A percentile compares a stretch with the other conserved stretches of the same genome.
These are phyloP conservation scores for Globisporangium iwayamae DNA, from an alignment of 352 stramenopile species.

Conservation along the genomic window DNA sequence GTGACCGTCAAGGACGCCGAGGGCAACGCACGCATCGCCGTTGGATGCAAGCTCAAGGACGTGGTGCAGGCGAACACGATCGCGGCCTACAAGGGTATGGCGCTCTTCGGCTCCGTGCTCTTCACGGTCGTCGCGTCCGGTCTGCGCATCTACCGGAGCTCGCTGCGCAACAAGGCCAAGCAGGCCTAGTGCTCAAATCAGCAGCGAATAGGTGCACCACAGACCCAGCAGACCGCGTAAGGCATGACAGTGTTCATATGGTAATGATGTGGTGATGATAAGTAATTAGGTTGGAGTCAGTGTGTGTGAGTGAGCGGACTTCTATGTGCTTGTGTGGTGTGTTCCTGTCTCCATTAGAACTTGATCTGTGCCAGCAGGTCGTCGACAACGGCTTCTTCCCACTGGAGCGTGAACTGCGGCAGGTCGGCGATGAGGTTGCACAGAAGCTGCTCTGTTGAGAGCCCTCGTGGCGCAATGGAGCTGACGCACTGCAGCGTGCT, in stretches of 20 bases:
- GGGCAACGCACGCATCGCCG: constrained; percentile 18
- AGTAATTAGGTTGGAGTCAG: not conserved
- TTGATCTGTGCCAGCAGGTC: constrained; percentile 27
- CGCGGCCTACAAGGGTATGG: constrained; percentile 47
- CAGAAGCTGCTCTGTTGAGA: constrained; percentile 22
- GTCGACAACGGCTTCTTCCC: constrained; percentile 40
- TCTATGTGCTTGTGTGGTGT: not conserved
- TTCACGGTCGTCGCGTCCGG: constrained; percentile 63
- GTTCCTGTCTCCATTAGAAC: not conserved
- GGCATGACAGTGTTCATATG: not conserved
- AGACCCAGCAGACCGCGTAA: not conserved
- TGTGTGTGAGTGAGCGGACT: not conserved
- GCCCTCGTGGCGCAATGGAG: constrained; percentile 23
- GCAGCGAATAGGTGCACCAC: constrained; percentile 17
- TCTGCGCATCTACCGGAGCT: constrained; percentile 62
- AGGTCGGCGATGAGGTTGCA: constrained; percentile 35
- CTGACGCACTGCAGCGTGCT: constrained; percentile 39
- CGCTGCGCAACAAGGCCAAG: constrained; percentile 63
- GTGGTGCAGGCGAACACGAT: constrained; percentile 36
- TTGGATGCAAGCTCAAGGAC: constrained; percentile 45
- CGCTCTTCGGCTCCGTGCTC: constrained; percentile 46
- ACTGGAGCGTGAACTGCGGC: constrained; percentile 36
- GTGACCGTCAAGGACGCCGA: constrained; percentile 18
- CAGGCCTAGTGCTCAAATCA: constrained; percentile 18
- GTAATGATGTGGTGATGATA: not conserved